A percentile compares a stretch with the other conserved stretches of the same genome.
Evolutionary conservation across 2,329 filamentous ascomycete genomes (phyloP).

Genomic region (Trichophyton schoenleinii): DNA sequence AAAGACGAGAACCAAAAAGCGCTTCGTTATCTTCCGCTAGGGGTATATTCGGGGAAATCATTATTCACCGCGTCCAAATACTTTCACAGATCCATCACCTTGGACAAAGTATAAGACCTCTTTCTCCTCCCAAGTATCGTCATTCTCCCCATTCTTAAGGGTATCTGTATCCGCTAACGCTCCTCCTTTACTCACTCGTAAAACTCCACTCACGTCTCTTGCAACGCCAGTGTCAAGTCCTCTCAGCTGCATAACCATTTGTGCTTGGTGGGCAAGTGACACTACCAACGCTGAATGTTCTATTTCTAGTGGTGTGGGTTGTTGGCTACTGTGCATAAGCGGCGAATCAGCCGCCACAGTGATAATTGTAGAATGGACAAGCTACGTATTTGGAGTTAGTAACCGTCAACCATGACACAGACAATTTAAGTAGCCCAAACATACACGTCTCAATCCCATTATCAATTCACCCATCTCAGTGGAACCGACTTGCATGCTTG

Average conservation of each 20-base stretch:
- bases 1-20: neutral
- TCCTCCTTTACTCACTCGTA: constrained; percentile 57
- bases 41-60: neutral
- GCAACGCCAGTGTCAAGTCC: constrained; percentile 79
- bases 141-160: constrained; percentile 14
- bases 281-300: constrained; percentile 60
- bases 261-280: constrained; percentile 60
- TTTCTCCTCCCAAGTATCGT: constrained; percentile 36
- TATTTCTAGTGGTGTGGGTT: constrained; percentile 54
- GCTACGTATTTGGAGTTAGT: constrained; percentile 27
- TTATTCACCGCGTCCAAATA: constrained; percentile 67
- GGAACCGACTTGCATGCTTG: constrained; percentile 31
- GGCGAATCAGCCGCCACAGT: constrained; percentile 62
- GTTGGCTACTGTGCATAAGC: constrained; percentile 43
- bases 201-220: constrained; percentile 76
- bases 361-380: constrained; percentile 53
- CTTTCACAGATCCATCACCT: constrained; percentile 63
- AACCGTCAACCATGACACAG: neutral
- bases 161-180: constrained; percentile 24
- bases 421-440: constrained; percentile 17
- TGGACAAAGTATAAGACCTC: constrained; percentile 74
- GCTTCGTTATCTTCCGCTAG: neutral
- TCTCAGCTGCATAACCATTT: constrained; percentile 58
- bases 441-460: constrained; percentile 50
- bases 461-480: constrained; percentile 44